Conservation (phyloP, 1,284 basidiomycete species). For the Rugosomyces carneus region DNA sequence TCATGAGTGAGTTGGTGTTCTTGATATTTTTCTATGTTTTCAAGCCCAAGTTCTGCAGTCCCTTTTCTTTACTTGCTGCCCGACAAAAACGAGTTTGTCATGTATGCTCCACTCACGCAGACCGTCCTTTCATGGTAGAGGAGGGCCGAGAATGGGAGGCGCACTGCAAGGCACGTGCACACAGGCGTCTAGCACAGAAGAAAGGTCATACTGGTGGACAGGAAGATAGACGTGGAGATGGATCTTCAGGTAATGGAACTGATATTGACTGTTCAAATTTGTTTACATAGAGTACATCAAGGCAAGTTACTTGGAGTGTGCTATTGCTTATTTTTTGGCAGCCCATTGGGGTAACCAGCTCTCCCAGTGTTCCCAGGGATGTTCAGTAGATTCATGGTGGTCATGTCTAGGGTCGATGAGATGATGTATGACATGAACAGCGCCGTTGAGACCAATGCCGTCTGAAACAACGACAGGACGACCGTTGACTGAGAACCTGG, state of each 20-base stretch:
- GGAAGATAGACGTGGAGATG: not conserved
- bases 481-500: slow-evolving; percentile 50
- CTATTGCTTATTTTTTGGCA: slow-evolving; percentile 9
- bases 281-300: slow-evolving; percentile 1
- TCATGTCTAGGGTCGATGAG: slow-evolving; percentile 43
- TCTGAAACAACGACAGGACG: slow-evolving; percentile 43
- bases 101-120: slow-evolving; percentile 59
- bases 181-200: slow-evolving; percentile 37
- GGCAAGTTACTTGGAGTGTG: not conserved
- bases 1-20: slow-evolving; percentile 36
- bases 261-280: not conserved
- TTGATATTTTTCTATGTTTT: slow-evolving; percentile 2
- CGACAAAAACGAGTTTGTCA: slow-evolving; percentile 61
- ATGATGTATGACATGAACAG: slow-evolving; percentile 47
- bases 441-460: slow-evolving; percentile 57
- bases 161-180: slow-evolving; percentile 58
- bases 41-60: slow-evolving; percentile 33
- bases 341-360: slow-evolving; percentile 33
- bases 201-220: not conserved
- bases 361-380: slow-evolving; percentile 56
- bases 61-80: slow-evolving; percentile 48
- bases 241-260: not conserved
- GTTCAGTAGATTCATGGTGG: slow-evolving; percentile 21
- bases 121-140: slow-evolving; percentile 72
- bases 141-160: slow-evolving; percentile 58